These are phyloP conservation scores for Dittrichia graveolens DNA, from an alignment of 129 eudicot species.

Conservation along the genomic window DNA sequence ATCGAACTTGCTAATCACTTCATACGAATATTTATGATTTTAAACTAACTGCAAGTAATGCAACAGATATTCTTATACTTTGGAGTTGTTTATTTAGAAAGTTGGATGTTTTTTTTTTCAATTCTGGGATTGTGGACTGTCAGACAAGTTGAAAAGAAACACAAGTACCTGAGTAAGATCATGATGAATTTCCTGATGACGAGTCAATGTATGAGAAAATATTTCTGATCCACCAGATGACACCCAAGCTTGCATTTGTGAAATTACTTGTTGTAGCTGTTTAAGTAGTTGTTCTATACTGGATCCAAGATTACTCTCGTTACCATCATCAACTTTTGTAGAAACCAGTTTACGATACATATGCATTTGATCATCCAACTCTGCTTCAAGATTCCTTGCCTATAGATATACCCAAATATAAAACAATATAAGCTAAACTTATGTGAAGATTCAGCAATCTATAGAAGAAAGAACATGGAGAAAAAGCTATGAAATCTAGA, in stretches of 20 bases:
- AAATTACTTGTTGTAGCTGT: slow-evolving; percentile 85
- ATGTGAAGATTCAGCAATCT: no score
- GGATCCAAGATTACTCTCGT: slow-evolving; percentile 70
- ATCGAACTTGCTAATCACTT: slow-evolving; percentile 12
- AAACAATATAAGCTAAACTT: neutral
- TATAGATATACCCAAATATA: slow-evolving; percentile 30
- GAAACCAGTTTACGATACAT: slow-evolving; percentile 74
- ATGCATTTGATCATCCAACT: slow-evolving; percentile 96
- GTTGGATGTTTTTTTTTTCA: neutral
- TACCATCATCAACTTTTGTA: slow-evolving; percentile 59
- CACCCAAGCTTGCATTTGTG: slow-evolving; percentile 96
- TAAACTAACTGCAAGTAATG: neutral
- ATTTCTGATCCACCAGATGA: slow-evolving; percentile 96
- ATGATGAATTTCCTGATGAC: slow-evolving; percentile 93
- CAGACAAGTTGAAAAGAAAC: slow-evolving; percentile 11
- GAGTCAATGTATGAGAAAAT: slow-evolving; percentile 94
- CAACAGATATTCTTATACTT: neutral
- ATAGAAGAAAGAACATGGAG: no score
- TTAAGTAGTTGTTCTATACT: slow-evolving; percentile 74
- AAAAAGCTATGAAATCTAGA: no score
- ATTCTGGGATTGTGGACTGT: neutral
- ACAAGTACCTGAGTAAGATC: slow-evolving; percentile 84
- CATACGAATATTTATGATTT: slow-evolving; percentile 5
- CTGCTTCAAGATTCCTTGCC: slow-evolving; percentile 99
- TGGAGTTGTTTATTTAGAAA: neutral